Conservation (phyloP, 1,284 basidiomycete species). For the Malassezia arunalokei region DNA sequence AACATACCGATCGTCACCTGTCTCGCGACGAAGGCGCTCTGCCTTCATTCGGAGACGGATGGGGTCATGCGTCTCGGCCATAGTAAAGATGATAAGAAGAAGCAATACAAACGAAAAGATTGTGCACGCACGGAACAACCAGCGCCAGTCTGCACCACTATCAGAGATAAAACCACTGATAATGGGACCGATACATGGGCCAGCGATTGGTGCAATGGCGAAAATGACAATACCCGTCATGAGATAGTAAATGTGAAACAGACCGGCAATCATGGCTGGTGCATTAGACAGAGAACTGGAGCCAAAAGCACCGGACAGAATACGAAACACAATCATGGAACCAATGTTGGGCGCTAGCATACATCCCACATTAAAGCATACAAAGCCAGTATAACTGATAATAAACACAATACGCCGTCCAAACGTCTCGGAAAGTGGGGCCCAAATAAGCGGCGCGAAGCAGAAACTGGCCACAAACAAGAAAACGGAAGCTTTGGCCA, state of each 20-base stretch:
- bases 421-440: slow-evolving; percentile 55
- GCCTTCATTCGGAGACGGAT: slow-evolving; percentile 53
- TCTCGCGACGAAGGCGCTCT: slow-evolving; percentile 52
- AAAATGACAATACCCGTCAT: slow-evolving; percentile 62
- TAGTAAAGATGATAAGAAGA: slow-evolving; percentile 55
- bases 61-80: slow-evolving; percentile 62
- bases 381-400: slow-evolving; percentile 53
- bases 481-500: slow-evolving; percentile 56
- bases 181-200: slow-evolving; percentile 51
- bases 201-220: slow-evolving; percentile 63
- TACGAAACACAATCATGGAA: slow-evolving; percentile 57
- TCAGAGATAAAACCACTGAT: slow-evolving; percentile 47
- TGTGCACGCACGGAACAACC: slow-evolving; percentile 64
- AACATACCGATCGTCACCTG: slow-evolving; percentile 56
- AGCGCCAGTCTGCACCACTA: slow-evolving; percentile 54
- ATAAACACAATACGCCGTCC: slow-evolving; percentile 58
- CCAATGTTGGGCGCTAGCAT: slow-evolving; percentile 57
- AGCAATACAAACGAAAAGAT: slow-evolving; percentile 54
- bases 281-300: slow-evolving; percentile 50
- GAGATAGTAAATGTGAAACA: slow-evolving; percentile 59
- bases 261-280: slow-evolving; percentile 52
- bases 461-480: slow-evolving; percentile 59
- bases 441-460: slow-evolving; percentile 50
- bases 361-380: slow-evolving; percentile 57
- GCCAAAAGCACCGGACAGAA: slow-evolving; percentile 58